These are phyloP conservation scores for Cryptosporidium sp. DNA, from an alignment of 169 alveolate genomes.

Conservation along the genomic window DNA sequence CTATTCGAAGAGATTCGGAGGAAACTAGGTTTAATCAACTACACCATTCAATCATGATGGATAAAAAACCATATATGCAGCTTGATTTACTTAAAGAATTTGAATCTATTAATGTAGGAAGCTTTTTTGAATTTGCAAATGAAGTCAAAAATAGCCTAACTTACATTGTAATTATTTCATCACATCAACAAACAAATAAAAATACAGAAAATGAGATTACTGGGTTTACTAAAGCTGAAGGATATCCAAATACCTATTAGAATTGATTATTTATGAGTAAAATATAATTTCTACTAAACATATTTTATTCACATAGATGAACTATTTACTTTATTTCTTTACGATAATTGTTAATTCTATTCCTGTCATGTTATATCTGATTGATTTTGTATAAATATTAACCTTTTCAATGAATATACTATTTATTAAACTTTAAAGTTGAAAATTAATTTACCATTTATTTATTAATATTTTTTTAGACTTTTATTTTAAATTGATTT, in stretches of 20 bases:
- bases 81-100: slow-evolving; percentile 6
- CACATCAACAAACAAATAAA: slow-evolving; percentile 37
- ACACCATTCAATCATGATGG: slow-evolving; percentile 35
- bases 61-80: slow-evolving; percentile 13
- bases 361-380: too few species aligned
- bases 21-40: slow-evolving; percentile 29
- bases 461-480: too few species aligned
- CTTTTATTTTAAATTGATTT: too few species aligned
- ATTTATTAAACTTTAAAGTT: too few species aligned
- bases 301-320: too few species aligned
- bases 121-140: slow-evolving; percentile 1
- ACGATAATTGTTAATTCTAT: too few species aligned
- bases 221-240: slow-evolving; percentile 38
- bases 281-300: too few species aligned
- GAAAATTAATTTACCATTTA: too few species aligned
- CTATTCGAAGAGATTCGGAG: neutral
- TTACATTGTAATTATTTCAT: slow-evolving; percentile 22
- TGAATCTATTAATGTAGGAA: slow-evolving; percentile 1
- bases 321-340: too few species aligned
- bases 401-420: too few species aligned
- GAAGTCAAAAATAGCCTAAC: slow-evolving; percentile 14
- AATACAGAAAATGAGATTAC: slow-evolving; percentile 16
- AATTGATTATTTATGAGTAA: too few species aligned
- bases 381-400: too few species aligned
- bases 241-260: slow-evolving; percentile 17